A percentile compares a stretch with the other conserved stretches of the same genome.
phyloP scores from a whole-genome alignment of 1,284 basidiomycete species.

The Austropuccinia psidii region DNA sequence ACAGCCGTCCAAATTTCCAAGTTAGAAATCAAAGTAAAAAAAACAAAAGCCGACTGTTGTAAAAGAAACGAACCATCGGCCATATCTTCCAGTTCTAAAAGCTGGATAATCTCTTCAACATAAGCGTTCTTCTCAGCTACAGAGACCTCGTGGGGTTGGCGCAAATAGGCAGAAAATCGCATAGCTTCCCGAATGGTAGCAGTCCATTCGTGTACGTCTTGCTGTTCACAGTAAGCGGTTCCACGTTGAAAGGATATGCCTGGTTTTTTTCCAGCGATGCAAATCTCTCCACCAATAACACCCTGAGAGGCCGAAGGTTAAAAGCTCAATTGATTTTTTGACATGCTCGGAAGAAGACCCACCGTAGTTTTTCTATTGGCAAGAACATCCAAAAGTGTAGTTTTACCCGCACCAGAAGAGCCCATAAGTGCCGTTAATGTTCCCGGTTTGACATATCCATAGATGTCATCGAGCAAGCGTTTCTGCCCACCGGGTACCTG shows the following conservation, averaged over 20 bases:
- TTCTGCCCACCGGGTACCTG: conserved; percentile 48
- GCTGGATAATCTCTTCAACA: conserved; percentile 54
- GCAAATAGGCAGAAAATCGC: conserved; percentile 56
- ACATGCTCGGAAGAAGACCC: conserved; percentile 51
- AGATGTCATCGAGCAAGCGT: conserved; percentile 51
- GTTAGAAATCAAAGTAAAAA: conserved; percentile 46
- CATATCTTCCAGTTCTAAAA: conserved; percentile 53
- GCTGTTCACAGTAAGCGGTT: conserved; percentile 49
- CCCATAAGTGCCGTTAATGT: conserved; percentile 51
- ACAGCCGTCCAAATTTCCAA: background rate
- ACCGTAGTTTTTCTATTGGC: conserved; percentile 50
- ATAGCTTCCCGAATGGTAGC: conserved; percentile 59
- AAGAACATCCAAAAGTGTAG: conserved; percentile 54
- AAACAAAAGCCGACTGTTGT: conserved; percentile 13
- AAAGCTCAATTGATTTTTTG: conserved; percentile 22
- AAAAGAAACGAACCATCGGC: conserved; percentile 52
- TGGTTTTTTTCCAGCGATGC: conserved; percentile 53
- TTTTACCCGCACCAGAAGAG: conserved; percentile 48
- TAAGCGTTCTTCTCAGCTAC: conserved; percentile 54
- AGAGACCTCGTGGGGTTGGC: conserved; percentile 53
- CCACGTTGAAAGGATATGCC: conserved; percentile 53
- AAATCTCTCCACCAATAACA: conserved; percentile 48
- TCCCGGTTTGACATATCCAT: conserved; percentile 53
- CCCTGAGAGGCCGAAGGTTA: conserved; percentile 44
- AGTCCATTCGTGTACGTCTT: conserved; percentile 63